Conservation (phyloP, 2,329 filamentous ascomycete species). For the Tolypocladium album region DNA sequence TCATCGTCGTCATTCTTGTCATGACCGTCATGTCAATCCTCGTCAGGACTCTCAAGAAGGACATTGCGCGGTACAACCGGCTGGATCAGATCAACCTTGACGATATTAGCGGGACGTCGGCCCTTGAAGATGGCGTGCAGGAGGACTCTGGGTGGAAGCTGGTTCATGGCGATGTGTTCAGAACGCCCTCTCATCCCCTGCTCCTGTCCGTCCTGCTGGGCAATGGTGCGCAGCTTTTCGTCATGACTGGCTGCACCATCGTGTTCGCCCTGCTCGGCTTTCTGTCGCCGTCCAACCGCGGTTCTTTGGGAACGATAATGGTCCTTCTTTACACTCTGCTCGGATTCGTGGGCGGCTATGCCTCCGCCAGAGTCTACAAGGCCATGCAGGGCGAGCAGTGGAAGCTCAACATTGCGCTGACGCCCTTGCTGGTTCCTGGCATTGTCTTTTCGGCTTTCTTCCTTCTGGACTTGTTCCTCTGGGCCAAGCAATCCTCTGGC, state of each 20-base stretch:
- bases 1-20: constrained; percentile 87
- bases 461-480: constrained; percentile 90
- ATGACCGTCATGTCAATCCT: constrained; percentile 90
- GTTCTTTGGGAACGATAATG: constrained; percentile 86
- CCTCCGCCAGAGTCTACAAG: constrained; percentile 87
- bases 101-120: constrained; percentile 70
- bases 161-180: constrained; percentile 95
- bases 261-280: constrained; percentile 89
- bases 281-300: constrained; percentile 89
- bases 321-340: constrained; percentile 89
- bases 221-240: constrained; percentile 91
- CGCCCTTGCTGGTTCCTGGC: constrained; percentile 74
- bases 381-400: constrained; percentile 83
- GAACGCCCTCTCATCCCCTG: constrained; percentile 71
- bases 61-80: constrained; percentile 93
- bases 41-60: constrained; percentile 78
- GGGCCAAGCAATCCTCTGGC: constrained; percentile 84
- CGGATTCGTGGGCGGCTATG: constrained; percentile 84
- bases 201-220: constrained; percentile 81
- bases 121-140: constrained; percentile 82
- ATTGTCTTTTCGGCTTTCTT: constrained; percentile 86
- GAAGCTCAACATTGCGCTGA: constrained; percentile 88
- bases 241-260: constrained; percentile 94
- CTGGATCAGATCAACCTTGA: constrained; percentile 86
- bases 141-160: constrained; percentile 99